phyloP scores from a whole-genome alignment of 73 alveolate species.

The Blepharisma japonicum region DNA sequence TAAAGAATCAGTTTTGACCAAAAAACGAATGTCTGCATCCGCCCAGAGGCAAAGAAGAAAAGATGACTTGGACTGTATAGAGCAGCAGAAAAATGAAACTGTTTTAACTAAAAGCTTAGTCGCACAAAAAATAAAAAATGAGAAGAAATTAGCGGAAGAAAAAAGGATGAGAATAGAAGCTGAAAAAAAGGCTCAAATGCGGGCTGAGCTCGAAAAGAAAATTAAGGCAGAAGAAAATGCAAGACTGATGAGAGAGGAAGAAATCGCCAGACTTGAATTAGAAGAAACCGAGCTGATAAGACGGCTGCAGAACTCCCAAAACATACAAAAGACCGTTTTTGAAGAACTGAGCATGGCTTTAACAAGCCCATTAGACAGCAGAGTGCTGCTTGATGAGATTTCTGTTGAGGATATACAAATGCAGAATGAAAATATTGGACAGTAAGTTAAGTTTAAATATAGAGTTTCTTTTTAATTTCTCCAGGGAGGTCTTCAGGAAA shows the following conservation, averaged over 20 bases:
- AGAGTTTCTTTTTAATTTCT: too few relatives aligned
- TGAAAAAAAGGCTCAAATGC: constrained; percentile 27
- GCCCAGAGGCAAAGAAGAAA: not conserved
- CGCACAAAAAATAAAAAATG: not conserved
- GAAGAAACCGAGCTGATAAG: constrained; percentile 61
- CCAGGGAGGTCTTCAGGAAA: too few relatives aligned
- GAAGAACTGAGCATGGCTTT: not conserved
- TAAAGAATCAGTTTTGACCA: too few relatives aligned
- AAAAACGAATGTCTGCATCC: not conserved
- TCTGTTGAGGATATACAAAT: too few relatives aligned
- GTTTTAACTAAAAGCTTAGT: not conserved
- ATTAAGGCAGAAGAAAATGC: constrained; percentile 20
- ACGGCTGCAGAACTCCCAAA: constrained; percentile 52
- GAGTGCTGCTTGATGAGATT: too few relatives aligned
- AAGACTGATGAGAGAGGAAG: constrained; percentile 27
- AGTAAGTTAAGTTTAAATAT: too few relatives aligned
- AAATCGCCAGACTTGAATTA: constrained; percentile 42
- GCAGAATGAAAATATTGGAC: too few relatives aligned
- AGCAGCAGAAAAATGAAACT: not conserved
- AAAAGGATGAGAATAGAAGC: constrained; percentile 28
- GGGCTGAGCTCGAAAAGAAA: constrained; percentile 35
- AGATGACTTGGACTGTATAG: not conserved
- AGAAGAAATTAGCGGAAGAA: constrained; percentile 42
- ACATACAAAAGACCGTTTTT: constrained; percentile 49
- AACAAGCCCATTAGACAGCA: too few relatives aligned